Evolutionary conservation across 192 early-diverging fungal genomes (phyloP), one percentile per base, ranked within the genome.

Genomic region (Coemansia sp.): DNA sequence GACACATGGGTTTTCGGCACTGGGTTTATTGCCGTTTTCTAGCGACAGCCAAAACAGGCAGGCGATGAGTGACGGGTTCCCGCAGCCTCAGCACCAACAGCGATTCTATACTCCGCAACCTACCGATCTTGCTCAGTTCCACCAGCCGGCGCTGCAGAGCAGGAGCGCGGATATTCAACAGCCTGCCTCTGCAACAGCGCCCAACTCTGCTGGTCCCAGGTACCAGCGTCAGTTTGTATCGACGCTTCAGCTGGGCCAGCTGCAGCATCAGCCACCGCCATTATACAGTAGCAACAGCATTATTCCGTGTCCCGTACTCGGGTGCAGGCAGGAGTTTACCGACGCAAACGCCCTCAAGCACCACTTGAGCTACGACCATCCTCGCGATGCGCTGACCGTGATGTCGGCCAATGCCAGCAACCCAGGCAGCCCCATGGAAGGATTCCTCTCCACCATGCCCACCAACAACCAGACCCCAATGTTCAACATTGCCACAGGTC

Each of bases 281-380:
- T 26, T 21, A 4, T 36, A 40, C 10, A 43, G 22, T 12, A 55
- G 53, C 21, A 64, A 59, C 53, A 70, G 59, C 48, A 33, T 70
- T 24, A 56, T 64, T 4, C 27, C 18, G 14, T 74, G 76, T 27
- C 71, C 65, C 4, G 56, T 53, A 8, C 41, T 40, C 22, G 44
- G 24, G 1, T 80, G 71, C 36, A 46, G 44, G 0, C 68, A 58
- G 44, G 43, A 57, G 26, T 80, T 74, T 42, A 65, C 38, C 58
- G 76, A 80, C 33, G 76, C 71, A 15, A 73, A 74, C 43, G 39
- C 64, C 0, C 27, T 80, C 21, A 74, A 70, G 46, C 63, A 74
- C 21, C 76, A 80, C 18, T 15, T 80, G 53, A 22, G 46, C 37
- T 80, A 64, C 39, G 76, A 70, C 24, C 76, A 80, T 41, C 46